These are phyloP conservation scores for Zangia roseola DNA, from an alignment of 768 basidiomycete genomes.

Conservation along the genomic window DNA sequence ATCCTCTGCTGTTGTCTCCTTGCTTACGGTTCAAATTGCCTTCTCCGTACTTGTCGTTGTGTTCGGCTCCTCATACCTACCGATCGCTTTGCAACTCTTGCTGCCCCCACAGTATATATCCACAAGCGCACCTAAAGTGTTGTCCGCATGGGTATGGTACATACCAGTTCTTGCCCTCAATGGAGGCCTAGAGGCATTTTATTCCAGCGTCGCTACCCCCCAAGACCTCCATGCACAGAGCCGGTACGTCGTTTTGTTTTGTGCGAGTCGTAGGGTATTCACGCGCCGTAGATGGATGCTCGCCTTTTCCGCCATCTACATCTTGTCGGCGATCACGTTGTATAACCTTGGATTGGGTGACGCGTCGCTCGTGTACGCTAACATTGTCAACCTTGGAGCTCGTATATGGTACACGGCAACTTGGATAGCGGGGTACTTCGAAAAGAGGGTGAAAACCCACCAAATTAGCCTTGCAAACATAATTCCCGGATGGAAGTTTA, in stretches of 20 bases:
- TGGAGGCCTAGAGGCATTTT: constrained; percentile 88
- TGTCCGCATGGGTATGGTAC: constrained; percentile 81
- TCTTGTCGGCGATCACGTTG: constrained; percentile 47
- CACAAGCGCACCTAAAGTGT: constrained; percentile 79
- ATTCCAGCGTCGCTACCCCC: constrained; percentile 72
- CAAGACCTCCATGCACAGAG: constrained; percentile 69
- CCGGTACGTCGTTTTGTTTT: constrained; percentile 37
- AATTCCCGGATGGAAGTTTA: constrained; percentile 30
- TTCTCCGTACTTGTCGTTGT: constrained; percentile 68
- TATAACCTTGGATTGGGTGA: constrained; percentile 57
- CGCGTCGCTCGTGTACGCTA: constrained; percentile 71
- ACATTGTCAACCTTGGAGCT: constrained; percentile 62
- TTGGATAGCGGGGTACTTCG: constrained; percentile 53
- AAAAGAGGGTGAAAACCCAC: constrained; percentile 12
- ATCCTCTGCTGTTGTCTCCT: constrained; percentile 50
- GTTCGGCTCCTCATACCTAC: constrained; percentile 76
- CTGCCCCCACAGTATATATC: constrained; percentile 67
- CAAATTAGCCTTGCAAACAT: constrained; percentile 12
- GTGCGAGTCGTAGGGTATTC: background rate
- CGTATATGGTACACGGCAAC: constrained; percentile 60
- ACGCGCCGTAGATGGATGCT: constrained; percentile 63
- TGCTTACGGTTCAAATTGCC: constrained; percentile 65
- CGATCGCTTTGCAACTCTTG: constrained; percentile 63
- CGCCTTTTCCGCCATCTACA: constrained; percentile 69
- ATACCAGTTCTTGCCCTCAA: constrained; percentile 90